Percentiles rank a stretch among this genome's conserved stretches.
phyloP scores from a whole-genome alignment of 208 protist genomes.

The Leishmania turanica region DNA sequence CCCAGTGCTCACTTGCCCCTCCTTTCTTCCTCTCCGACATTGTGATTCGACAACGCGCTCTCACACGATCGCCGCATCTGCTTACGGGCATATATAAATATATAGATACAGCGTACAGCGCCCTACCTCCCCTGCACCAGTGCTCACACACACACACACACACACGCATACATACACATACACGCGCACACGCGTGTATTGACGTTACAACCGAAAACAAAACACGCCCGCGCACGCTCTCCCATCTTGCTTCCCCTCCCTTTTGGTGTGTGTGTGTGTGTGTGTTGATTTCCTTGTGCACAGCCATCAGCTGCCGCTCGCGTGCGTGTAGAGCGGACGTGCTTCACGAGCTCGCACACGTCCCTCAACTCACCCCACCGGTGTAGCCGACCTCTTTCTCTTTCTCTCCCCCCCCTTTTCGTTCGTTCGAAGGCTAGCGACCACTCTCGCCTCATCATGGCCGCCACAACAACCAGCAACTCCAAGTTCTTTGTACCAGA shows the following conservation, averaged over 20 bases:
- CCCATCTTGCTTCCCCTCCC: background rate
- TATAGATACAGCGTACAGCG: background rate
- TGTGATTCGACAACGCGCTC: background rate
- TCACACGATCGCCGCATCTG: background rate
- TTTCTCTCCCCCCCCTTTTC: conserved; percentile 2
- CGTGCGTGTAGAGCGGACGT: background rate
- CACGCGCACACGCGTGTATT: background rate
- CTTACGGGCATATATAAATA: background rate
- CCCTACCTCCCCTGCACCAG: background rate
- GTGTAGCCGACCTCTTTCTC: background rate
- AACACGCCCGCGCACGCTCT: background rate
- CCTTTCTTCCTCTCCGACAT: background rate
- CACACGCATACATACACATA: background rate
- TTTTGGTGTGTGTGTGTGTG: background rate
- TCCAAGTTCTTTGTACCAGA: conserved; percentile 85
- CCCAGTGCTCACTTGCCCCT: background rate
- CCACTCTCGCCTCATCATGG: conserved; percentile 4
- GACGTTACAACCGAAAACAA: background rate
- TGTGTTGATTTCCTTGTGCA: background rate
- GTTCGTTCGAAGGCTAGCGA: background rate
- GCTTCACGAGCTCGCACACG: background rate
- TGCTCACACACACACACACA: background rate
- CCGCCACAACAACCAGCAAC: conserved; percentile 21
- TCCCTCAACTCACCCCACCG: background rate
- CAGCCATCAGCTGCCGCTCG: background rate